Evolutionary conservation across 495 filamentous ascomycete genomes (phyloP).

Genomic region (Mytilinidion resinicola): DNA sequence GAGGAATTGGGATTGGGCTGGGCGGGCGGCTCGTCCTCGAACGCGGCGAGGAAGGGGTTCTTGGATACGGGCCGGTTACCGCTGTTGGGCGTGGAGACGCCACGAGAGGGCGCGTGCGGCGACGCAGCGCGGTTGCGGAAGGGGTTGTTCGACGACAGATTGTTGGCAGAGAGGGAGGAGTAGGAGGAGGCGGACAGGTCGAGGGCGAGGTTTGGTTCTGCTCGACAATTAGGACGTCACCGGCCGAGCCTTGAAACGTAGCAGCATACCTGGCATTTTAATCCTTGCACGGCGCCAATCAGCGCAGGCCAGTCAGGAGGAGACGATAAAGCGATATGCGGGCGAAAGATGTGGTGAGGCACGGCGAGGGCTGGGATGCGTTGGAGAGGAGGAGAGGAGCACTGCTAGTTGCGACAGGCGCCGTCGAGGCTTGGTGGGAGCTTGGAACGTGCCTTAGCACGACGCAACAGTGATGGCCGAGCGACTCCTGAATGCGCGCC

Average conservation of each 20-base stretch:
- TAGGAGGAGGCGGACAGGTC: too few relatives aligned
- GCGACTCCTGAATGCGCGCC: too few relatives aligned
- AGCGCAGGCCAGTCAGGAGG: constrained; percentile 4
- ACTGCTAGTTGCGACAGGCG: too few relatives aligned
- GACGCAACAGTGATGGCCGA: too few relatives aligned
- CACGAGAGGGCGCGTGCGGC: constrained; percentile 41
- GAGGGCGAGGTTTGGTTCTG: too few relatives aligned
- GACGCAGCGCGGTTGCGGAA: constrained; percentile 83
- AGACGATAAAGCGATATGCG: neutral
- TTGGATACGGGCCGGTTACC: constrained; percentile 65
- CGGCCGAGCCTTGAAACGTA: neutral
- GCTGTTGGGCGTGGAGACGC: constrained; percentile 39
- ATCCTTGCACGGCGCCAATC: constrained; percentile 22
- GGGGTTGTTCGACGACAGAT: constrained; percentile 82
- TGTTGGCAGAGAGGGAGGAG: too few relatives aligned
- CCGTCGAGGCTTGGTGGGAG: too few relatives aligned
- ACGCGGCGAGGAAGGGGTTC: constrained; percentile 86
- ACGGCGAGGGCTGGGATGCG: too few relatives aligned
- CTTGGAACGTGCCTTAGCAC: too few relatives aligned
- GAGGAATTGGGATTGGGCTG: constrained; percentile 7
- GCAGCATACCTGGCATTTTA: constrained; percentile 26
- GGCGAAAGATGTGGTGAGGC: neutral
- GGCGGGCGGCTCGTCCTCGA: constrained; percentile 40
- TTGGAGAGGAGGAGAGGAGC: too few relatives aligned
- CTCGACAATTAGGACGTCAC: constrained; percentile 5